Conservation (phyloP, 2,329 filamentous ascomycete species). For the Colletotrichum sp. region DNA sequence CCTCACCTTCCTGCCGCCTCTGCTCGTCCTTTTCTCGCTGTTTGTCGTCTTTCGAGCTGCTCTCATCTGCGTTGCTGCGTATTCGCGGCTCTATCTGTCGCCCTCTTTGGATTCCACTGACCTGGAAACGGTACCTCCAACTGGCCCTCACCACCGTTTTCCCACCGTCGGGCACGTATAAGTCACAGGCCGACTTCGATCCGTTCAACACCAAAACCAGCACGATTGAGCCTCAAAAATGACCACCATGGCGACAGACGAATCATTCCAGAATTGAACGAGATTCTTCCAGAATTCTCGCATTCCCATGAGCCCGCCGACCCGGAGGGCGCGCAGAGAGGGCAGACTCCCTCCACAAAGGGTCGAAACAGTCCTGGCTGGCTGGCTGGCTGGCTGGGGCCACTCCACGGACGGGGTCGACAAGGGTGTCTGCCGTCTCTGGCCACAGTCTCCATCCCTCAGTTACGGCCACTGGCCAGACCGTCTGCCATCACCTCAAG, state of each 20-base stretch:
- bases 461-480: not conserved
- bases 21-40: conserved; percentile 3
- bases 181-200: not conserved
- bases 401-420: conserved; percentile 12
- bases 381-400: not conserved
- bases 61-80: not conserved
- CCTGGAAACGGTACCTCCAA: not conserved
- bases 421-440: conserved; percentile 8
- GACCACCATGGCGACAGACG: not conserved
- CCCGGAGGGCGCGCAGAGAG: not conserved
- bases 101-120: not conserved
- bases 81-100: not conserved
- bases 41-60: not conserved
- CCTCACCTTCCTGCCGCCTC: conserved; percentile 7
- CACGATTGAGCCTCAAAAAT: not conserved
- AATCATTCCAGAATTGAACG: not conserved
- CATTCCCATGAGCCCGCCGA: not conserved
- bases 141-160: conserved; percentile 1
- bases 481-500: not conserved
- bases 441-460: not conserved
- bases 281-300: not conserved
- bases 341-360: conserved; percentile 7
- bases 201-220: not conserved
- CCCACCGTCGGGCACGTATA: not conserved
- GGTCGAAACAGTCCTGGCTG: conserved; percentile 5